These are phyloP conservation scores for Leccinum pachyderme DNA, from an alignment of 1,284 basidiomycete genomes.

Conservation along the genomic window DNA sequence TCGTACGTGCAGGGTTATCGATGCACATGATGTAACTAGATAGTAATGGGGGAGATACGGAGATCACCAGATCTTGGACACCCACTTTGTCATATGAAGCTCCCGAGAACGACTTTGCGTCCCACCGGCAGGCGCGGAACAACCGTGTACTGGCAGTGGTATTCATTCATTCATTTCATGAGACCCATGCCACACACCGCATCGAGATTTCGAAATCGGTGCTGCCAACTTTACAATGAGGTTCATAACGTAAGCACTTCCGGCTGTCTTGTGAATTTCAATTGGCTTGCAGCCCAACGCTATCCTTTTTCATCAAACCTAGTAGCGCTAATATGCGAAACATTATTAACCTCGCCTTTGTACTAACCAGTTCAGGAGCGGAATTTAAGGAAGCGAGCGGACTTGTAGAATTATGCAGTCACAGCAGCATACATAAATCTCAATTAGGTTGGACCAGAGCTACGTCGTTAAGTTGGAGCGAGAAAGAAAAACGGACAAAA, in stretches of 20 bases:
- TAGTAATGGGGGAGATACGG: slow-evolving; percentile 13
- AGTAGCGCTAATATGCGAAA: background rate
- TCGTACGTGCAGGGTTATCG: slow-evolving; percentile 20
- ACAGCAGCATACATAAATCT: slow-evolving; percentile 12
- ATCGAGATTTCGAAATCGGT: slow-evolving; percentile 22
- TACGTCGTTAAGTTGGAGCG: slow-evolving; percentile 19
- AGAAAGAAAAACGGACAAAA: slow-evolving; percentile 23
- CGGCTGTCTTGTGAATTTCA: background rate
- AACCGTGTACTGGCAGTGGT: slow-evolving; percentile 15
- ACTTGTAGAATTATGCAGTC: slow-evolving; percentile 5
- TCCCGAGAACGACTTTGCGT: slow-evolving; percentile 15
- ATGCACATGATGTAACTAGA: slow-evolving; percentile 19
- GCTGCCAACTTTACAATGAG: background rate
- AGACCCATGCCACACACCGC: slow-evolving; percentile 1
- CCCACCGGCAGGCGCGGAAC: slow-evolving; percentile 27
- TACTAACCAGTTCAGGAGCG: background rate
- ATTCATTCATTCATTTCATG: slow-evolving; percentile 23
- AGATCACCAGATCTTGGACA: slow-evolving; percentile 21
- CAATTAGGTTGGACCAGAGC: slow-evolving; percentile 16
- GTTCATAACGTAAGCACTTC: background rate
- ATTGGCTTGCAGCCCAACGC: background rate
- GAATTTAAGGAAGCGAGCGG: slow-evolving; percentile 20
- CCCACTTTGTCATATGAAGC: slow-evolving; percentile 8
- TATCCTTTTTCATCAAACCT: background rate
- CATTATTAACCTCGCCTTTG: background rate